Evolutionary conservation across 257 asterid genomes (phyloP).

Genomic region (Nicotiana obtusifolia): DNA sequence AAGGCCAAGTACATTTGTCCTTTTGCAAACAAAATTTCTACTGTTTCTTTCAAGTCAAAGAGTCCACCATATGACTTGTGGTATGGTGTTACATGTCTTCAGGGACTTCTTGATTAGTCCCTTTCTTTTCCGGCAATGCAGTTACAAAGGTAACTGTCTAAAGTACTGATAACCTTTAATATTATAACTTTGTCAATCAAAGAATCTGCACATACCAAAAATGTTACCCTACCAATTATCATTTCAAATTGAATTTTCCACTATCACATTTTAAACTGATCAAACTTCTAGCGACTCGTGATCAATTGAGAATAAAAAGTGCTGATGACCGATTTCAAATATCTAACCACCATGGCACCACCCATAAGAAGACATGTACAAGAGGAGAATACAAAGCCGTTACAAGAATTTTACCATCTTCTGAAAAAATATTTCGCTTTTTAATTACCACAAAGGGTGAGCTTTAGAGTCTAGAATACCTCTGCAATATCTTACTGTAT

Average conservation of each 20-base stretch:
- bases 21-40: background rate
- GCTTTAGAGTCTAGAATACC: background rate
- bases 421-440: background rate
- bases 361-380: background rate
- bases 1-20: background rate
- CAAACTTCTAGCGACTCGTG: background rate
- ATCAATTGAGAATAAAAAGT: background rate
- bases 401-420: background rate
- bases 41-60: background rate
- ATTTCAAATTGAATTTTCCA: background rate
- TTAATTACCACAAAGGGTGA: background rate
- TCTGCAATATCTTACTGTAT: background rate
- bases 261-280: background rate
- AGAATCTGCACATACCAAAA: background rate
- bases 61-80: background rate
- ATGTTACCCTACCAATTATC: background rate
- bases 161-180: background rate
- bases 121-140: background rate
- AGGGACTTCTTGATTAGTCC: background rate
- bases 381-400: background rate
- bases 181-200: background rate
- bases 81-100: background rate
- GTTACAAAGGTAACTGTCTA: background rate
- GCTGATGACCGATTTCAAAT: background rate
- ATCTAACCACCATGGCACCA: background rate